A percentile compares a stretch with the other conserved stretches of the same genome.
Evolutionary conservation across 2,329 filamentous ascomycete species (phyloP).

Genomic region (Talaromyces sp.): DNA sequence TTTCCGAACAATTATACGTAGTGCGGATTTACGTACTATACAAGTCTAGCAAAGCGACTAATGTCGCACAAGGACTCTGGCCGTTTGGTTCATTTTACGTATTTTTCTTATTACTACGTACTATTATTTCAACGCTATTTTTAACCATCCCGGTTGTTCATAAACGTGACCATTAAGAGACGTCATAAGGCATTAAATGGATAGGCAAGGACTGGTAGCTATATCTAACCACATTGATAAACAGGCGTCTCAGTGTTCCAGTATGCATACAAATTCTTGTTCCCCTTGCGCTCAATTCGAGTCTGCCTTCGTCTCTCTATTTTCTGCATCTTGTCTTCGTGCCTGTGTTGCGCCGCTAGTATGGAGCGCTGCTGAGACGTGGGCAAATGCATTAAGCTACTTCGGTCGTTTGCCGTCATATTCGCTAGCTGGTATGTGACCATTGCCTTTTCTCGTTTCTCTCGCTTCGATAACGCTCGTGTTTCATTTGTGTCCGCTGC

Average conservation of each 20-base stretch:
- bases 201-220: not conserved
- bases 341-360: not conserved
- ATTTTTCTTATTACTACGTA: too few relatives aligned
- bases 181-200: not conserved
- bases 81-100: not conserved
- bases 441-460: slow-evolving; percentile 4
- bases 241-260: slow-evolving; percentile 10
- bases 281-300: slow-evolving; percentile 5
- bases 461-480: not conserved
- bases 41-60: not conserved
- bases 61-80: not conserved
- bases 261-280: slow-evolving; percentile 12
- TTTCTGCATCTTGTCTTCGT: slow-evolving; percentile 4
- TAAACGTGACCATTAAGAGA: not conserved
- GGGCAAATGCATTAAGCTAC: slow-evolving; percentile 5
- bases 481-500: not conserved
- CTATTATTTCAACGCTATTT: not conserved
- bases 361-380: not conserved
- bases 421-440: not conserved
- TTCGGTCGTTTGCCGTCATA: slow-evolving; percentile 6
- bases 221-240: slow-evolving; percentile 9
- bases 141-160: not conserved
- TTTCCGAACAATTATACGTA: too few relatives aligned
- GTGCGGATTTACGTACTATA: too few relatives aligned
- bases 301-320: slow-evolving; percentile 6